These are phyloP conservation scores for Periconia sp. DNA, from an alignment of 2,329 filamentous ascomycete species.

Conservation along the genomic window DNA sequence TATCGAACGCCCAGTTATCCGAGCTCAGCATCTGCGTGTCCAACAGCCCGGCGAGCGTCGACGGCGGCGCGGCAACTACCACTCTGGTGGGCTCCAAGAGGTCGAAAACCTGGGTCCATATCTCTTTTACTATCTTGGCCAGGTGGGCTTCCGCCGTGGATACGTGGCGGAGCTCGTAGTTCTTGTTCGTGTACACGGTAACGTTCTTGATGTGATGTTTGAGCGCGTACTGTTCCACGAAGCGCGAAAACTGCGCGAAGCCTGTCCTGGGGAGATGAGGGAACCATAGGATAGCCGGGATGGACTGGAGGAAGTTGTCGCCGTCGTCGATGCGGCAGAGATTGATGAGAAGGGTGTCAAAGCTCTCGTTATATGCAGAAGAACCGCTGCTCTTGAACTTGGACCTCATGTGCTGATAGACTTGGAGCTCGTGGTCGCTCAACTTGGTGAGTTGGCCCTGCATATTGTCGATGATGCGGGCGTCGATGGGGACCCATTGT, in stretches of 20 bases:
- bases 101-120: slow-evolving; percentile 34
- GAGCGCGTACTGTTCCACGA: slow-evolving; percentile 23
- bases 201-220: slow-evolving; percentile 50
- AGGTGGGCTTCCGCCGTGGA: slow-evolving; percentile 33
- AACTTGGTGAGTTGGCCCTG: slow-evolving; percentile 31
- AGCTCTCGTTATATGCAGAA: slow-evolving; percentile 30
- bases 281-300: slow-evolving; percentile 29
- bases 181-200: slow-evolving; percentile 47
- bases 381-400: slow-evolving; percentile 35
- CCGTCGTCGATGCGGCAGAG: slow-evolving; percentile 33
- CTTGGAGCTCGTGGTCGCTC: slow-evolving; percentile 35
- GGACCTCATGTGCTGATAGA: slow-evolving; percentile 35
- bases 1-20: slow-evolving; percentile 66
- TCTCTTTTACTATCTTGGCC: slow-evolving; percentile 54
- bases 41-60: slow-evolving; percentile 63
- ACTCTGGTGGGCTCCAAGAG: slow-evolving; percentile 35
- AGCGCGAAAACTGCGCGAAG: slow-evolving; percentile 22
- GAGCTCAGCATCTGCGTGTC: slow-evolving; percentile 59
- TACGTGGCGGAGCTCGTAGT: slow-evolving; percentile 37
- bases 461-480: slow-evolving; percentile 36
- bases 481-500: slow-evolving; percentile 39
- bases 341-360: slow-evolving; percentile 37
- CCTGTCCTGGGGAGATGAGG: slow-evolving; percentile 28
- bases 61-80: slow-evolving; percentile 57
- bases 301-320: slow-evolving; percentile 29